phyloP scores from a whole-genome alignment of 257 asterid species.

The Scutellaria barbata region DNA sequence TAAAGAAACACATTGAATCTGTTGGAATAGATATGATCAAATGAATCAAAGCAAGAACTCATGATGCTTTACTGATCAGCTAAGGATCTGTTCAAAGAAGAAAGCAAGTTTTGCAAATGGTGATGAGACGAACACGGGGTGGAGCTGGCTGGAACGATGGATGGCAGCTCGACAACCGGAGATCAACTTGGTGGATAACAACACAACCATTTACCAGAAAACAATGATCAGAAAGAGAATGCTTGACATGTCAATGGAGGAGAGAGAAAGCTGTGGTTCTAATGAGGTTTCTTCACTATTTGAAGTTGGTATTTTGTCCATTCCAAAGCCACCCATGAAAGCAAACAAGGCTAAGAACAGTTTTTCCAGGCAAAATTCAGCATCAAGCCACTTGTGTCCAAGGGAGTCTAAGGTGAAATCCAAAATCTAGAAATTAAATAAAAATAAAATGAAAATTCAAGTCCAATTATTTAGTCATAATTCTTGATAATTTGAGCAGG shows the following conservation, averaged over 20 bases:
- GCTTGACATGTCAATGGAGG: conserved; percentile 44
- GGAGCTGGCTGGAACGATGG: conserved; percentile 71
- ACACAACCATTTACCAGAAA: background rate
- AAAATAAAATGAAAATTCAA: background rate
- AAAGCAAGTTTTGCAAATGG: conserved; percentile 35
- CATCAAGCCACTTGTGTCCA: conserved; percentile 38
- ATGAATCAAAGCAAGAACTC: background rate
- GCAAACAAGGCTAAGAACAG: conserved; percentile 35
- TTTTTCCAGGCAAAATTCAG: conserved; percentile 36
- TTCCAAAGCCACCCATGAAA: conserved; percentile 40
- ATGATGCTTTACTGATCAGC: conserved; percentile 29
- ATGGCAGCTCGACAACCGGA: conserved; percentile 67
- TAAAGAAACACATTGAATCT: too few relatives aligned
- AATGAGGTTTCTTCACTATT: conserved; percentile 50
- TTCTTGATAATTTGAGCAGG: conserved; percentile 27
- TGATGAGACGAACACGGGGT: conserved; percentile 45
- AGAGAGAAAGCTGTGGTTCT: conserved; percentile 67
- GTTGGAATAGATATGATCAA: too few relatives aligned
- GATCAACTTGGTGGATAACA: conserved; percentile 25
- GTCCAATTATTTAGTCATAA: background rate
- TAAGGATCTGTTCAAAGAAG: conserved; percentile 56
- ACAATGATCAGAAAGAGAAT: conserved; percentile 35
- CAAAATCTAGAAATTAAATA: too few relatives aligned
- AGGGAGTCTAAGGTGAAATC: conserved; percentile 44
- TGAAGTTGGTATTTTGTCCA: conserved; percentile 26